Evolutionary conservation across 257 asterid genomes (phyloP).

Genomic region (Anisodus tanguticus): DNA sequence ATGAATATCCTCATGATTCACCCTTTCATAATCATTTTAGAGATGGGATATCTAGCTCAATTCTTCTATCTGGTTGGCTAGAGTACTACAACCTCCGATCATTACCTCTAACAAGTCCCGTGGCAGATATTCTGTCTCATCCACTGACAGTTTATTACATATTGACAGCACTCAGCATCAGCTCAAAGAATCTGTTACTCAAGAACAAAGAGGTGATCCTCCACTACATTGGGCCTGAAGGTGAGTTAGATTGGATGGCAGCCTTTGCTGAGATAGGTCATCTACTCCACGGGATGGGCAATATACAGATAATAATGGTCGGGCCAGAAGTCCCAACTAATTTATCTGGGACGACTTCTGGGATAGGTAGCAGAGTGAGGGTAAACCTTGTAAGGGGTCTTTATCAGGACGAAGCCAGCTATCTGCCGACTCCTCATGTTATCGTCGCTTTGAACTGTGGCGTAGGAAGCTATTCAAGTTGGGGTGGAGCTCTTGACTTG

Average conservation of each 20-base stretch:
- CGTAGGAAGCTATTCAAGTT: slow-evolving; percentile 33
- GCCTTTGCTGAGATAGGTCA: slow-evolving; percentile 45
- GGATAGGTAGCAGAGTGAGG: slow-evolving; percentile 37
- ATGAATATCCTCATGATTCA: slow-evolving; percentile 40
- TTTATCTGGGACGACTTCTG: slow-evolving; percentile 42
- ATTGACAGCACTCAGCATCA: slow-evolving; percentile 37
- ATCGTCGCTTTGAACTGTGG: slow-evolving; percentile 44
- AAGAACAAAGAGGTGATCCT: slow-evolving; percentile 45
- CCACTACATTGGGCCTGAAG: slow-evolving; percentile 47
- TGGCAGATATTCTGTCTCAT: slow-evolving; percentile 48
- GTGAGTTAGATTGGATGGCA: slow-evolving; percentile 50
- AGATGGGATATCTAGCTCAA: slow-evolving; percentile 35
- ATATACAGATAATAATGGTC: slow-evolving; percentile 39
- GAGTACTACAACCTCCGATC: slow-evolving; percentile 43
- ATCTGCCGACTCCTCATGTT: slow-evolving; percentile 35
- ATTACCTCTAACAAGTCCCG: slow-evolving; percentile 42
- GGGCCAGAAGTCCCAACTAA: slow-evolving; percentile 46
- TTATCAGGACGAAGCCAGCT: slow-evolving; percentile 37
- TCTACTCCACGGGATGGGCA: slow-evolving; percentile 40
- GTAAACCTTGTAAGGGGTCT: slow-evolving; percentile 34
- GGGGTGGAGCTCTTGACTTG: slow-evolving; percentile 44
- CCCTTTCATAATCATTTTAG: slow-evolving; percentile 33
- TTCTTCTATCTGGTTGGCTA: slow-evolving; percentile 40
- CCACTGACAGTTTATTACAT: slow-evolving; percentile 43
- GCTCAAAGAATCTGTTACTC: slow-evolving; percentile 38